Evolutionary conservation across 2,329 filamentous ascomycete species (phyloP).

Genomic region (Fusarium armeniacum): DNA sequence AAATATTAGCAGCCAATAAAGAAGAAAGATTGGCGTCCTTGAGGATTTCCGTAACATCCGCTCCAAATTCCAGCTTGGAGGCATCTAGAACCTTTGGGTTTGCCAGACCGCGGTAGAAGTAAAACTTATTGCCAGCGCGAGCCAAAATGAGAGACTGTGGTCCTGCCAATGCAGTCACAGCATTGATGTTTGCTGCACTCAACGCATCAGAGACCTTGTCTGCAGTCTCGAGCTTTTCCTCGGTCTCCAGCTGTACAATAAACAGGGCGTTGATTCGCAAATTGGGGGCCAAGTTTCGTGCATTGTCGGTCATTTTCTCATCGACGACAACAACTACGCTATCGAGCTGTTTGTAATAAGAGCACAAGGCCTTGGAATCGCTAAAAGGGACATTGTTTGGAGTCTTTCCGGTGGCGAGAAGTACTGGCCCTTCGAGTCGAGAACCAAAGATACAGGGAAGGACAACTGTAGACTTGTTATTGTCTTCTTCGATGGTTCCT

Average conservation of each 20-base stretch:
- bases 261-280: conserved; percentile 14
- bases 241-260: conserved; percentile 2
- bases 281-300: conserved; percentile 13
- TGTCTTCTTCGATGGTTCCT: neutral
- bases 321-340: neutral
- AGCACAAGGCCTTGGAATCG: neutral
- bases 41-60: neutral
- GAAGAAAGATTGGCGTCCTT: accelerated
- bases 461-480: neutral
- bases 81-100: conserved; percentile 3
- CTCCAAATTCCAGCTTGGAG: conserved; percentile 18
- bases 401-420: neutral
- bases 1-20: neutral
- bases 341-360: conserved; percentile 10
- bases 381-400: conserved; percentile 13
- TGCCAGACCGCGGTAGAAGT: conserved; percentile 17
- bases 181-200: conserved; percentile 11
- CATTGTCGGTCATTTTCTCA: conserved; percentile 26
- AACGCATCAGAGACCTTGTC: neutral
- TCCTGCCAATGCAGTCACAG: conserved; percentile 15
- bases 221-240: neutral
- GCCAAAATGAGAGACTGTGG: conserved; percentile 22
- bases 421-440: conserved; percentile 8
- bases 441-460: conserved; percentile 28
- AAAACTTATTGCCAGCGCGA: neutral